Base-by-base conservation (phyloP, 257 asterid genomes). In the Ilex asprella region DNA sequence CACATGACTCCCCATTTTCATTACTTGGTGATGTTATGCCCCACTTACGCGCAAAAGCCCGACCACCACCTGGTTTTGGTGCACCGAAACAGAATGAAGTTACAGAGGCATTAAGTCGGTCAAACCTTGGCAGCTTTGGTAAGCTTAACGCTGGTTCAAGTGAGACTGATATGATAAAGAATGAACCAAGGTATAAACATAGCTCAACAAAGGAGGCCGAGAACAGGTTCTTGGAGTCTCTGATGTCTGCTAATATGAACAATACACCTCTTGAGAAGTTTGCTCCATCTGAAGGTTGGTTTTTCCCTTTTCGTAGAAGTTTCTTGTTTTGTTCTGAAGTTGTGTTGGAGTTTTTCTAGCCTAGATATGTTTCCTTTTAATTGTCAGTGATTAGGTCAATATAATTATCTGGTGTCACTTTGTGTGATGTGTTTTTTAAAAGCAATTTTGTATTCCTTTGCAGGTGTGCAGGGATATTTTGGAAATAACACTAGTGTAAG, bases 1-100 rank as follows among this genome's bases (percentile, higher is more conserved):
- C 90, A 1, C 70, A 76, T 39, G 92, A 87, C 55, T 72, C 85
- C 8, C 96, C 95, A 39, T 93, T 85, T 73, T 64, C 83, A 70
- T 60, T 64, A 51, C 97, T 93, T 66, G 99, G 99, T 57, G 96
- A 93, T 77, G 89, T 87, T 68, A 89, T 93, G 99, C 97, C 99
- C 50, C 99, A 89, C 67, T 76, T 93, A 61, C 89, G 95, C 61
- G 88, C 97, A 73, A 93, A 89, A 70, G 95, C 87, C 63, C 79
- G 90, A 9, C 94, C 99, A 58, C 99, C 99, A 62, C 99, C 97
- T 74, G 99, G 99, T 64, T 93, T 93, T 79, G 85, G 71, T 69
- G 52, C 95, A 16, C 73, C 90, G 59, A 90, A 87, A 84, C 72
- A 86, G n/a, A 87, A 73, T 60, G 92, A 89, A 61, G 61, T 67